Evolutionary conservation across 2,329 filamentous ascomycete genomes (phyloP).

Genomic region (Fusarium zealandicum): DNA sequence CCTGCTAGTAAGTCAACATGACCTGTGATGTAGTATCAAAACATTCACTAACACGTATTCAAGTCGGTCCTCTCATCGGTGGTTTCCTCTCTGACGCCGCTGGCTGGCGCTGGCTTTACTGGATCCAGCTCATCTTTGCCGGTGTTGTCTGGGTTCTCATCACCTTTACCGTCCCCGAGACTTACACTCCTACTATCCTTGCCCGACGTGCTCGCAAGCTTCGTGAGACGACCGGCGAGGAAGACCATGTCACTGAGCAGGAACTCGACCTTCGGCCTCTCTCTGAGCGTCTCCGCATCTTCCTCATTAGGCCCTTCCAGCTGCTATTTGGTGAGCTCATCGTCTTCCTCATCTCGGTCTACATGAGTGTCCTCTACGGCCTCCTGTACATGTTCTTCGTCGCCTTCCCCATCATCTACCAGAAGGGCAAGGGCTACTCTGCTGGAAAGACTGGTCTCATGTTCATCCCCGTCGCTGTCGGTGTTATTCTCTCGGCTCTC

Average conservation of each 20-base stretch:
- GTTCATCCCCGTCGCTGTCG: slow-evolving; percentile 84
- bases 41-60: slow-evolving; percentile 8
- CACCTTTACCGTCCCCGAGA: slow-evolving; percentile 89
- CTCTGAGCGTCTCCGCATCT: slow-evolving; percentile 72
- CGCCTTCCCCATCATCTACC: slow-evolving; percentile 74
- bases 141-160: slow-evolving; percentile 76
- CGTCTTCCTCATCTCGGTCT: slow-evolving; percentile 81
- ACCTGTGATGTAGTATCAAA: not conserved
- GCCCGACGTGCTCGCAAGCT: slow-evolving; percentile 73
- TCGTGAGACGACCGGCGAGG: slow-evolving; percentile 71
- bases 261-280: slow-evolving; percentile 79
- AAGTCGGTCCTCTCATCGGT: slow-evolving; percentile 75
- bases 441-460: slow-evolving; percentile 80
- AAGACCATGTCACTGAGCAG: slow-evolving; percentile 76
- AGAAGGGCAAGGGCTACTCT: slow-evolving; percentile 79
- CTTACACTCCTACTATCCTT: slow-evolving; percentile 83
- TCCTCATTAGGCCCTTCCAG: slow-evolving; percentile 84
- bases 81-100: slow-evolving; percentile 75
- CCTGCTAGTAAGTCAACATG: slow-evolving; percentile 64
- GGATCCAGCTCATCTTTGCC: slow-evolving; percentile 82
- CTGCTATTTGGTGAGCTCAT: slow-evolving; percentile 85
- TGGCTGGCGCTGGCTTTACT: slow-evolving; percentile 87
- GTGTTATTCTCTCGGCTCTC: slow-evolving; percentile 71
- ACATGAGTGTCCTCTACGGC: slow-evolving; percentile 84
- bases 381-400: slow-evolving; percentile 81